phyloP scores from a whole-genome alignment of 352 stramenopile genomes.

The Plasmopara viticola region DNA sequence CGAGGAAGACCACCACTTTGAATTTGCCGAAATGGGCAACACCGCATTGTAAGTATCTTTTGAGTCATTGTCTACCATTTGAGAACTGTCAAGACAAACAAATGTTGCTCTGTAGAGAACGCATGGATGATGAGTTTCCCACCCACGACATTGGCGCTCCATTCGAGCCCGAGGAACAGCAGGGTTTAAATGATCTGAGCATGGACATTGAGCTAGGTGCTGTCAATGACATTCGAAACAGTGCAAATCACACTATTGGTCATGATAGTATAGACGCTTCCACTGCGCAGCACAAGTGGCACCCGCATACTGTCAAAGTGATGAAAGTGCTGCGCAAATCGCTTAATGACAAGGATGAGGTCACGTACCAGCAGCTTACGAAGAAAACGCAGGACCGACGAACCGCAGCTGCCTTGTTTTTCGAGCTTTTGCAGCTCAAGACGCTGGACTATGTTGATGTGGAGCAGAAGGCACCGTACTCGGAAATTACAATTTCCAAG shows the following conservation, averaged over 20 bases:
- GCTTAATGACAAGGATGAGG: slow-evolving; percentile 64
- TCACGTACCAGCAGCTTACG: slow-evolving; percentile 84
- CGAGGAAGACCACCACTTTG: slow-evolving; percentile 39
- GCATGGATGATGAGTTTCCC: slow-evolving; percentile 26
- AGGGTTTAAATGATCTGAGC: slow-evolving; percentile 58
- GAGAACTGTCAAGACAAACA: neutral
- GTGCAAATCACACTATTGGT: slow-evolving; percentile 32
- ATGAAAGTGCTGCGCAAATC: slow-evolving; percentile 82
- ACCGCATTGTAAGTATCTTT: slow-evolving; percentile 16
- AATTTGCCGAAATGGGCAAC: slow-evolving; percentile 29
- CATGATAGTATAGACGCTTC: slow-evolving; percentile 30
- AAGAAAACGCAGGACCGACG: slow-evolving; percentile 76
- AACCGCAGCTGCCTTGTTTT: slow-evolving; percentile 93
- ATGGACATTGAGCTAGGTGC: slow-evolving; percentile 78
- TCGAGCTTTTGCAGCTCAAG: slow-evolving; percentile 97
- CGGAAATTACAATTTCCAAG: slow-evolving; percentile 90
- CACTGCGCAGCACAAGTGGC: slow-evolving; percentile 91
- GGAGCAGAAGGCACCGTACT: slow-evolving; percentile 89
- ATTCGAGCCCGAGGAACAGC: slow-evolving; percentile 41
- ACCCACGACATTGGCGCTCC: slow-evolving; percentile 54
- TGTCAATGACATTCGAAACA: slow-evolving; percentile 70
- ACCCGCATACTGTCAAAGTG: slow-evolving; percentile 96
- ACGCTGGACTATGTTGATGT: slow-evolving; percentile 96
- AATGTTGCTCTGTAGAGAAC: slow-evolving; percentile 21
- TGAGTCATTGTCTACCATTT: neutral